Conservation (phyloP, 331 rosid genomes). For the Malus hybrid region DNA sequence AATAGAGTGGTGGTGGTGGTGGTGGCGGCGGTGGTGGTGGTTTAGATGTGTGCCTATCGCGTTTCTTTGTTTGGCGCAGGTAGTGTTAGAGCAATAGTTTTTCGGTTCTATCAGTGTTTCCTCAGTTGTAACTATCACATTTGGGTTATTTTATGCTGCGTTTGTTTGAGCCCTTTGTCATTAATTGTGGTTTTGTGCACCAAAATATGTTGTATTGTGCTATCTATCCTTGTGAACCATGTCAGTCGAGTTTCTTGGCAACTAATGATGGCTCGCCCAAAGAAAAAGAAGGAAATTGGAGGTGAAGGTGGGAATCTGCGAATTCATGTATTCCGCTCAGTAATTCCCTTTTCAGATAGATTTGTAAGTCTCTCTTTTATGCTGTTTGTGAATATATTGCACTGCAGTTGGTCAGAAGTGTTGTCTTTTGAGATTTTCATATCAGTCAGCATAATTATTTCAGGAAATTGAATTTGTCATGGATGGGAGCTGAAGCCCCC, state of each 20-base stretch:
- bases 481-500: background rate
- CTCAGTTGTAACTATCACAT: background rate
- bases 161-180: background rate
- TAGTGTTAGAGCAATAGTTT: background rate
- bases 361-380: constrained; percentile 46
- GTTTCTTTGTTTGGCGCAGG: constrained; percentile 68
- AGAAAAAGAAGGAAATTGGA: too few relatives aligned
- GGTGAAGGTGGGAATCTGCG: constrained; percentile 23
- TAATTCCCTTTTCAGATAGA: constrained; percentile 51
- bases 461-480: too few relatives aligned
- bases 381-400: too few relatives aligned
- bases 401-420: too few relatives aligned
- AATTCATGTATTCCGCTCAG: constrained; percentile 59
- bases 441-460: too few relatives aligned
- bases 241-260: too few relatives aligned
- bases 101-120: background rate
- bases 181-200: too few relatives aligned
- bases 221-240: too few relatives aligned
- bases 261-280: too few relatives aligned
- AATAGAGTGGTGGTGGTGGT: background rate
- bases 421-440: background rate
- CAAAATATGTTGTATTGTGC: too few relatives aligned
- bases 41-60: constrained; percentile 14
- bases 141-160: background rate
- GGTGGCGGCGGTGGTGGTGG: constrained; percentile 34